These are phyloP conservation scores for Karstenula rhodostoma DNA, from an alignment of 2,329 filamentous ascomycete genomes.

Conservation along the genomic window DNA sequence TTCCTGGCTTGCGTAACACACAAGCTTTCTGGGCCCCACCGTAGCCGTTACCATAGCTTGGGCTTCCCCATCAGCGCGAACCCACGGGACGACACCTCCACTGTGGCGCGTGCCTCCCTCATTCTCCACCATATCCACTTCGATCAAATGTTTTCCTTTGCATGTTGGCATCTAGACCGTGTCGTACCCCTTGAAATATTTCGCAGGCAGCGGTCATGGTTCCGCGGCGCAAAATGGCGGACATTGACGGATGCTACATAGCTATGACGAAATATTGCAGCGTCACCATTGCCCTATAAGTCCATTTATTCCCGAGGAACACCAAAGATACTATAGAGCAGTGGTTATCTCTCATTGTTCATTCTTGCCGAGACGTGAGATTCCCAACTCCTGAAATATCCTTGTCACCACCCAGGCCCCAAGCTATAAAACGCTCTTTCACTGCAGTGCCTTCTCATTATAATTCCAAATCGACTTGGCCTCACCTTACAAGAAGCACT, in stretches of 20 bases:
- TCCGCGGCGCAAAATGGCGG: constrained; percentile 1
- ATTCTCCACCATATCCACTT: background rate
- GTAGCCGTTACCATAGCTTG: background rate
- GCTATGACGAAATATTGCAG: constrained; percentile 1
- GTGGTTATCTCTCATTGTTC: background rate
- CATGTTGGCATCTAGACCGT: background rate
- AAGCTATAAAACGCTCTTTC: no score
- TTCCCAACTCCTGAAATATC: background rate
- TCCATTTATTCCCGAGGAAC: background rate
- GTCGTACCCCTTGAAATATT: background rate
- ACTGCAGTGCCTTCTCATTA: no score
- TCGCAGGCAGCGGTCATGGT: background rate
- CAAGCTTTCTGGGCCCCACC: constrained; percentile 11
- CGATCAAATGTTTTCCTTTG: background rate
- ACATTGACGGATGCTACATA: constrained; percentile 4
- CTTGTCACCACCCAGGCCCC: no score
- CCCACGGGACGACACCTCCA: background rate
- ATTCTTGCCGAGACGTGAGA: background rate
- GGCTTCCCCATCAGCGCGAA: background rate
- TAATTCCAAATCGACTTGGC: background rate
- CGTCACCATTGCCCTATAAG: background rate
- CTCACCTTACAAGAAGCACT: background rate
- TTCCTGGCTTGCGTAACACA: background rate
- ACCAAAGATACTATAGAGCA: background rate
- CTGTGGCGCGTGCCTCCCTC: background rate